Percentiles rank a stretch among this genome's conserved stretches.
Evolutionary conservation across 2,329 filamentous ascomycete species (phyloP).

Genomic region (Zelopaecilomyces penicillatus): DNA sequence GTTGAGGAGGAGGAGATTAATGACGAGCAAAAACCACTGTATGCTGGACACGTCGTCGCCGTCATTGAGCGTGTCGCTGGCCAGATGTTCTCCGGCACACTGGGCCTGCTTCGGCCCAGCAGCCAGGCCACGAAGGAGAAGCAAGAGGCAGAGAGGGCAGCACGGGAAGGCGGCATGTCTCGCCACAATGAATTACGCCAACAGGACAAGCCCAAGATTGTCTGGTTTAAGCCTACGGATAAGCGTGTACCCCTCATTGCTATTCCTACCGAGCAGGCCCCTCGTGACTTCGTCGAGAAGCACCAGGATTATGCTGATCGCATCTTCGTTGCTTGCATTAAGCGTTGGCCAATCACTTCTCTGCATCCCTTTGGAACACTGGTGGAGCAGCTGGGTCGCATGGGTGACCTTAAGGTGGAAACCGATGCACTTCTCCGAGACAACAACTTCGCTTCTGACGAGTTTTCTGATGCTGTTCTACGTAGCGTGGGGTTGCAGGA

Average conservation of each 20-base stretch:
- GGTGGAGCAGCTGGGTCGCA: constrained; percentile 91
- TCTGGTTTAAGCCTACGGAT: constrained; percentile 99
- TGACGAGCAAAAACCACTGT: constrained; percentile 94
- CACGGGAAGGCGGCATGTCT: constrained; percentile 67
- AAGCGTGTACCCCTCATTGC: constrained; percentile 97
- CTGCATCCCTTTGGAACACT: constrained; percentile 96
- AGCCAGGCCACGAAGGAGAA: constrained; percentile 99
- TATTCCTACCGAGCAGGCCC: constrained; percentile 95
- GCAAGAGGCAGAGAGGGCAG: constrained; percentile 91
- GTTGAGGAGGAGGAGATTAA: constrained; percentile 99
- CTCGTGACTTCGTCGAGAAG: constrained; percentile 95
- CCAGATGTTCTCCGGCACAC: constrained; percentile 97
- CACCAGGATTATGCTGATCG: constrained; percentile 96
- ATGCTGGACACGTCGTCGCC: constrained; percentile 92
- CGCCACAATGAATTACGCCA: constrained; percentile 68
- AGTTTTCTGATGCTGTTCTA: constrained; percentile 92
- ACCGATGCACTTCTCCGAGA: constrained; percentile 94
- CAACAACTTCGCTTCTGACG: constrained; percentile 97
- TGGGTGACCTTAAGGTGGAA: constrained; percentile 96
- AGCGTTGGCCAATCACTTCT: constrained; percentile 99
- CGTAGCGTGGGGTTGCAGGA: constrained; percentile 88
- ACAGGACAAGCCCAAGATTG: constrained; percentile 98
- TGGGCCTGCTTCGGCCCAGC: constrained; percentile 87
- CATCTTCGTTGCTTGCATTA: constrained; percentile 98
- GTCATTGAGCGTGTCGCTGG: constrained; percentile 95